A percentile compares a stretch with the other conserved stretches of the same genome.
phyloP scores from a whole-genome alignment of 2,329 filamentous ascomycete genomes.

The Diaporthe caulivora region DNA sequence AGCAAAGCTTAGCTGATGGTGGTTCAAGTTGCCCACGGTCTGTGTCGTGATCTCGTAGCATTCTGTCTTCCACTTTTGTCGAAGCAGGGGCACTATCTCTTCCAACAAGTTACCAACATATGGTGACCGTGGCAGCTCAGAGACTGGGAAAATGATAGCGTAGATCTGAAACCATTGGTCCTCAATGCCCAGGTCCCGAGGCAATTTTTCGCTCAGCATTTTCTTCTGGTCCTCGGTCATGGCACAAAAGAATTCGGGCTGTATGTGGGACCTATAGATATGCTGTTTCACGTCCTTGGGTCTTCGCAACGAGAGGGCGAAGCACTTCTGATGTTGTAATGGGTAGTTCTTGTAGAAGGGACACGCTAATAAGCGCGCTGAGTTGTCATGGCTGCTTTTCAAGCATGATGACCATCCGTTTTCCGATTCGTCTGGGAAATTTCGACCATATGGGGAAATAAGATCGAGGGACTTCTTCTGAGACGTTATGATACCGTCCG shows the following conservation, averaged over 20 bases:
- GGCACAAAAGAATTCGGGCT: background rate
- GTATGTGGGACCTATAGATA: background rate
- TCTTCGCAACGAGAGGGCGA: background rate
- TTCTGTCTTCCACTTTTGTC: background rate
- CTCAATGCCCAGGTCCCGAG: background rate
- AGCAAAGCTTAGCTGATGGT: background rate
- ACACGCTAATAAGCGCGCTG: background rate
- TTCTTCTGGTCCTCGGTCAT: background rate
- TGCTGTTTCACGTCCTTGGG: background rate
- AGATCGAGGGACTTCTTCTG: background rate
- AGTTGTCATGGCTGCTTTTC: background rate
- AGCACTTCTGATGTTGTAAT: background rate
- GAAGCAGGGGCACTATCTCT: background rate
- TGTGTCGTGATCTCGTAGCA: background rate
- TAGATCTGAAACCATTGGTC: background rate
- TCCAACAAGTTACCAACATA: background rate
- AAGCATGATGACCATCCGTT: background rate
- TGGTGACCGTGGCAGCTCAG: background rate
- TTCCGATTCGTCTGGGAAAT: background rate
- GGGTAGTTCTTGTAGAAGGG: background rate
- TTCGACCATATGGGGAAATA: background rate
- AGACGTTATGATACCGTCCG: background rate
- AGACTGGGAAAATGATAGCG: background rate
- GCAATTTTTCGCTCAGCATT: background rate
- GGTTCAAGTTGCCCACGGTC: background rate